Evolutionary conservation across 179 eudicot species (phyloP).

Genomic region (Silene coronaria): DNA sequence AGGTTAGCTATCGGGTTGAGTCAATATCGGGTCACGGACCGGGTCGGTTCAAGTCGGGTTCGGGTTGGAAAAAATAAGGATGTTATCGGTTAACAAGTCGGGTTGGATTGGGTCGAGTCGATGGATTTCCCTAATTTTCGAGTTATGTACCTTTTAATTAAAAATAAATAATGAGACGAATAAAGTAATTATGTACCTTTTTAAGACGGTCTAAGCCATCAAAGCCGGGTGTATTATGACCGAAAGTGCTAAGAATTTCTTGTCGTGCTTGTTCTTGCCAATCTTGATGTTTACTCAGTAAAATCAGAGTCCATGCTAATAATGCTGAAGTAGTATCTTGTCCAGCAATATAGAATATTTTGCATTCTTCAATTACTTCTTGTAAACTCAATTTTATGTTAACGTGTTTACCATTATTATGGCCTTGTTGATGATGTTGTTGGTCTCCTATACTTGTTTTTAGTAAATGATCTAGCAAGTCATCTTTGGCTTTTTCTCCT

Average conservation of each 20-base stretch:
- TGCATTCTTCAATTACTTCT: conserved; percentile 36
- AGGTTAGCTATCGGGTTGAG: too few species aligned
- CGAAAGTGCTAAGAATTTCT: conserved; percentile 22
- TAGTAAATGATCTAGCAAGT: conserved; percentile 30
- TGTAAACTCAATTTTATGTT: conserved; percentile 20
- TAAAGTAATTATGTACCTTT: conserved; percentile 16
- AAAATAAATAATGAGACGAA: too few species aligned
- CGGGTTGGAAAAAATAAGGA: too few species aligned
- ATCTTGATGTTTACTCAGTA: conserved; percentile 22
- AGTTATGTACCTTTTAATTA: too few species aligned
- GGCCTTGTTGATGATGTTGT: too few species aligned
- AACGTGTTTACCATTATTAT: conserved; percentile 8
- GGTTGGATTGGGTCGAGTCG: too few species aligned
- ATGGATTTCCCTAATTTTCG: too few species aligned
- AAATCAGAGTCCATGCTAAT: conserved; percentile 26
- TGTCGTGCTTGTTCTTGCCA: conserved; percentile 30
- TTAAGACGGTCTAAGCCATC: conserved; percentile 16
- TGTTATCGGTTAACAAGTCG: too few species aligned
- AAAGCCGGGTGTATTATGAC: conserved; percentile 12
- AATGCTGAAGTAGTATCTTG: conserved; percentile 33
- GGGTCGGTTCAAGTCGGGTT: too few species aligned
- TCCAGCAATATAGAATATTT: conserved; percentile 33
- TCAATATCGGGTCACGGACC: too few species aligned
- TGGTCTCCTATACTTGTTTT: conserved; percentile 25
- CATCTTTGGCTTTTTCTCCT: conserved; percentile 24